Conservation (phyloP, 202 grass and related monocot genomes). For the Carex sylvatica region DNA sequence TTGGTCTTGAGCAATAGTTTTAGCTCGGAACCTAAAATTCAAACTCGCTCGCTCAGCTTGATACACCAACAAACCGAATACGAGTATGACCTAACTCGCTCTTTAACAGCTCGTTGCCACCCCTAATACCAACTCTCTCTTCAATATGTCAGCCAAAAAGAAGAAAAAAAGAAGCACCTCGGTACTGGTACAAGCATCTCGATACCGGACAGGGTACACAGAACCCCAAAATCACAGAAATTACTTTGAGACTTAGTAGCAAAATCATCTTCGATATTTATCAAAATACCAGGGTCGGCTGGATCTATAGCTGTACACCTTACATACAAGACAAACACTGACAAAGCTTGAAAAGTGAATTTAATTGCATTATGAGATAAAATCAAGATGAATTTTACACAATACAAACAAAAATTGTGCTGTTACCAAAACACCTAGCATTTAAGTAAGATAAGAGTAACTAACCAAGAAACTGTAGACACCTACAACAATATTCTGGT, state of each 20-base stretch:
- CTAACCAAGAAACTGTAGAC: constrained; percentile 95
- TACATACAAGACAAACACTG: constrained; percentile 91
- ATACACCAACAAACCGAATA: too few species aligned
- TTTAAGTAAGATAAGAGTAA: constrained; percentile 1
- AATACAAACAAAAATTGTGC: neutral
- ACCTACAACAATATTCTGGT: constrained; percentile 64
- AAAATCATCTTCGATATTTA: constrained; percentile 72
- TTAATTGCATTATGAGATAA: neutral
- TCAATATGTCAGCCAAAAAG: too few species aligned
- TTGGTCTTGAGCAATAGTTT: too few species aligned
- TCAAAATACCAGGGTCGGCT: constrained; percentile 95
- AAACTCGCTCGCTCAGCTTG: too few species aligned
- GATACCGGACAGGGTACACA: too few species aligned
- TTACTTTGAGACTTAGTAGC: constrained; percentile 28
- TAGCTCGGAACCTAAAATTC: too few species aligned
- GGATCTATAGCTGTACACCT: constrained; percentile 97
- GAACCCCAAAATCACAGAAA: too few species aligned
- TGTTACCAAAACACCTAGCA: neutral
- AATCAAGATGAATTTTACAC: neutral
- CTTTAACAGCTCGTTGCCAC: too few species aligned
- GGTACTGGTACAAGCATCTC: too few species aligned
- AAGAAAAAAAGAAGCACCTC: too few species aligned
- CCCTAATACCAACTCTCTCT: too few species aligned
- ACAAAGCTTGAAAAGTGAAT: constrained; percentile 48
- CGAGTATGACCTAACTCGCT: too few species aligned